These are phyloP conservation scores for Globisporangium lucens DNA, from an alignment of 352 stramenopile genomes.

Conservation along the genomic window DNA sequence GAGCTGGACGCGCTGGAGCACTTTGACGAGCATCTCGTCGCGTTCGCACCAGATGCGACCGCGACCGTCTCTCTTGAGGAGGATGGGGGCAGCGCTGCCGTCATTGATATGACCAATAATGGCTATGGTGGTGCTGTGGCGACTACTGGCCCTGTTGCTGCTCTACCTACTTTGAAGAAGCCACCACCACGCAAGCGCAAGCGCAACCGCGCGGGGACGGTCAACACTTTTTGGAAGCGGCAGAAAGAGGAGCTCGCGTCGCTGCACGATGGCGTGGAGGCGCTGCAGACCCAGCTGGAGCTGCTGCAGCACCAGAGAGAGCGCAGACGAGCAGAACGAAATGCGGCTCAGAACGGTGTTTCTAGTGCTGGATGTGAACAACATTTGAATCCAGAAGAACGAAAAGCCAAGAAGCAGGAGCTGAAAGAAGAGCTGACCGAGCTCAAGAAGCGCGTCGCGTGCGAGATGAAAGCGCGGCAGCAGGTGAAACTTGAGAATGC, in stretches of 20 bases:
- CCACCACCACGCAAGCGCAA: constrained; percentile 17
- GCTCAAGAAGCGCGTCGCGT: constrained; percentile 14
- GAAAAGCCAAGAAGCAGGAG: neutral
- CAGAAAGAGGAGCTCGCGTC: constrained; percentile 33
- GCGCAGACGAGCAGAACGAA: neutral
- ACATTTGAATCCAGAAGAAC: neutral
- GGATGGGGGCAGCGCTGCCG: neutral
- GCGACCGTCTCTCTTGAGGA: neutral
- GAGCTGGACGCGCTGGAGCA: constrained; percentile 1
- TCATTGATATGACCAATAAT: no score
- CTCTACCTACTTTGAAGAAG: neutral
- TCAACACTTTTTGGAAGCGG: constrained; percentile 30
- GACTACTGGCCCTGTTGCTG: no score
- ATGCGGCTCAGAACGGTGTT: neutral
- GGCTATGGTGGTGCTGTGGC: neutral
- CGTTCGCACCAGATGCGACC: no score
- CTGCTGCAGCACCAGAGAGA: constrained; percentile 21
- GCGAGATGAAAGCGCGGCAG: constrained; percentile 8
- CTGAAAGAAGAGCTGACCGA: neutral
- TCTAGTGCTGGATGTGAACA: neutral
- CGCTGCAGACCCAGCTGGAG: constrained; percentile 27
- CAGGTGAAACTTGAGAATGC: constrained; percentile 18
- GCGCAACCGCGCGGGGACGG: neutral
- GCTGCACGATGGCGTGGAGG: constrained; percentile 22
- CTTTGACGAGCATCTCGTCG: neutral